Percentiles rank a stretch among this genome's conserved stretches.
Conservation (phyloP, 2,329 filamentous ascomycete genomes). For the Alternaria arbusti region DNA sequence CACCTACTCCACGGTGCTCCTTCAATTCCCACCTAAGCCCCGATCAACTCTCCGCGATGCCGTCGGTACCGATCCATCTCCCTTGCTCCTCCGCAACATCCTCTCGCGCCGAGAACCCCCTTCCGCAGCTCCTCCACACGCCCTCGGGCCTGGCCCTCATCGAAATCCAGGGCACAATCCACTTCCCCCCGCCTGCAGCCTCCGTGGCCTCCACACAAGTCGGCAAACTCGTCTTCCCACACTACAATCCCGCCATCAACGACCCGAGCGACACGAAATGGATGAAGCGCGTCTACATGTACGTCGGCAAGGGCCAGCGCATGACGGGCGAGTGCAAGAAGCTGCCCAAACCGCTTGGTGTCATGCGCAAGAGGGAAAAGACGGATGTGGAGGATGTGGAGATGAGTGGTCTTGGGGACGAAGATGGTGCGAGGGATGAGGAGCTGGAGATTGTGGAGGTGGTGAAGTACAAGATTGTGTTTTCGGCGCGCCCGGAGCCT, state of each 20-base stretch:
- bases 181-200: conserved; percentile 67
- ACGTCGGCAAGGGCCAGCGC: conserved; percentile 86
- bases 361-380: conserved; percentile 65
- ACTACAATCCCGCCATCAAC: conserved; percentile 64
- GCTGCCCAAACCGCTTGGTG: conserved; percentile 75
- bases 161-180: conserved; percentile 91
- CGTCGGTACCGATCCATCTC: conserved; percentile 36
- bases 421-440: conserved; percentile 33
- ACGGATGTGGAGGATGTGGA: conserved; percentile 30
- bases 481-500: conserved; percentile 84
- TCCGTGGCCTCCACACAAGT: conserved; percentile 58
- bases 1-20: not conserved
- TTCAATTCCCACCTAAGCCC: not conserved
- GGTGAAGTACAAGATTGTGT: conserved; percentile 84
- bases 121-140: conserved; percentile 85
- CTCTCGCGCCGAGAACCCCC: conserved; percentile 57
- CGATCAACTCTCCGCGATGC: conserved; percentile 27
- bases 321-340: conserved; percentile 91
- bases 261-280: conserved; percentile 67
- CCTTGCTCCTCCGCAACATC: not conserved
- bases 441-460: conserved; percentile 86
- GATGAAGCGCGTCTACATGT: conserved; percentile 91
- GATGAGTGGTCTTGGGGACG: conserved; percentile 29
- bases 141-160: conserved; percentile 87
- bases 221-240: conserved; percentile 79